Conservation (phyloP, 208 protist genomes). For the Acanthamoeba rhysodes region DNA sequence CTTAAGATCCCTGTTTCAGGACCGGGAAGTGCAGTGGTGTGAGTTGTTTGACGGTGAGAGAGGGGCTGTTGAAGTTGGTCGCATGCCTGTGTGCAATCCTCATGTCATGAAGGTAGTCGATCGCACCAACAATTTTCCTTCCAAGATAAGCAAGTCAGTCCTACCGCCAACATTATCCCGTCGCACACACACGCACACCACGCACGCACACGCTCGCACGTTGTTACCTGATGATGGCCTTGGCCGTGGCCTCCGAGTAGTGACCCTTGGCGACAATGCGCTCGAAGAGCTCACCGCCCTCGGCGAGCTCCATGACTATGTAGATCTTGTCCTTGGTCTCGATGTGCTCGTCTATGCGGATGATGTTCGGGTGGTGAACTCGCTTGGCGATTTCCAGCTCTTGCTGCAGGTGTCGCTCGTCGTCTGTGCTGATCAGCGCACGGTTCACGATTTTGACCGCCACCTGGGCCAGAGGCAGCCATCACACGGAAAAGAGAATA, state of each 20-base stretch:
- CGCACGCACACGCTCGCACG: too few relatives aligned
- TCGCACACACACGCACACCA: too few relatives aligned
- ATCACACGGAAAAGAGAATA: background rate
- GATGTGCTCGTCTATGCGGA: background rate
- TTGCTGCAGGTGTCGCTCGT: background rate
- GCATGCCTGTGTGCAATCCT: slow-evolving; percentile 85
- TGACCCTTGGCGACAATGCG: slow-evolving; percentile 86
- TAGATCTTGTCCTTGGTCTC: background rate
- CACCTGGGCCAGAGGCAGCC: background rate
- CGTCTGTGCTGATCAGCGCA: background rate
- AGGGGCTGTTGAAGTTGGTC: background rate
- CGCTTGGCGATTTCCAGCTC: slow-evolving; percentile 5
- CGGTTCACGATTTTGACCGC: slow-evolving; percentile 10
- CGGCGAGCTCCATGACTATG: background rate
- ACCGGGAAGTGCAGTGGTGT: too few relatives aligned
- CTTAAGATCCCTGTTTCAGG: slow-evolving; percentile 8
- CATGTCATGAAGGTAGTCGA: slow-evolving; percentile 84
- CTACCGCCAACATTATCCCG: background rate
- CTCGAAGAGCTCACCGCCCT: slow-evolving; percentile 87
- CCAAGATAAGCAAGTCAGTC: background rate
- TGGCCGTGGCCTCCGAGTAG: slow-evolving; percentile 87
- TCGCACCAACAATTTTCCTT: slow-evolving; percentile 79
- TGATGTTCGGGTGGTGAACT: slow-evolving; percentile 27
- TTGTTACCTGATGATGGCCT: slow-evolving; percentile 73
- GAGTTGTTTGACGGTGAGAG: background rate